Percentiles rank a stretch among this genome's conserved stretches.
Conservation (phyloP, 2,329 filamentous ascomycete species). For the Pseudopyricularia cyperi region DNA sequence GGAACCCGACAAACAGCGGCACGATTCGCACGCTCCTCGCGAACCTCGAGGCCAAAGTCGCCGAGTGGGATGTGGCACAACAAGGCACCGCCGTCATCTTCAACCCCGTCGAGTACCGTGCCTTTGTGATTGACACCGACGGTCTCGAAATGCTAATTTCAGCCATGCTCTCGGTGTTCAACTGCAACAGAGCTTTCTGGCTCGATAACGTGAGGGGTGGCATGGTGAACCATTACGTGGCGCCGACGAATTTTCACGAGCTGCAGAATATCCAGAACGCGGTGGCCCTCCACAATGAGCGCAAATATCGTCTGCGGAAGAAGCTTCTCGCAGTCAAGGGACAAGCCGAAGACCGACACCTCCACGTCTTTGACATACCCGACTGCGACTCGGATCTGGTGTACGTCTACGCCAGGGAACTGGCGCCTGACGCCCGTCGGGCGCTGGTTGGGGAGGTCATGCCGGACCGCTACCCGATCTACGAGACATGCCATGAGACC, state of each 20-base stretch:
- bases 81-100: neutral
- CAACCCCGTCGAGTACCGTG: neutral
- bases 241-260: too few relatives aligned
- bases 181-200: neutral
- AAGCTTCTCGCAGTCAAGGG: neutral
- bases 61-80: neutral
- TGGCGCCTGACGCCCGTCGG: neutral
- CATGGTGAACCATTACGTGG: too few relatives aligned
- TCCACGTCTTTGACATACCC: neutral
- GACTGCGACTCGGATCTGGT: neutral
- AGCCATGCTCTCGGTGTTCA: neutral
- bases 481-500: neutral
- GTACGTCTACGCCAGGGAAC: neutral
- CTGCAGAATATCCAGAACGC: neutral
- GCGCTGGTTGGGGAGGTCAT: neutral
- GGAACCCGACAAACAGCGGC: neutral
- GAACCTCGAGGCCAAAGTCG: neutral
- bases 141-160: neutral
- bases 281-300: neutral
- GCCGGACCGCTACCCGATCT: neutral
- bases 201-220: neutral
- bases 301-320: neutral
- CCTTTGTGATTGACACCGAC: neutral
- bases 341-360: neutral
- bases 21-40: neutral